Conservation (phyloP, 805 yeast species). For the Nakazawaea ishiwadae region DNA sequence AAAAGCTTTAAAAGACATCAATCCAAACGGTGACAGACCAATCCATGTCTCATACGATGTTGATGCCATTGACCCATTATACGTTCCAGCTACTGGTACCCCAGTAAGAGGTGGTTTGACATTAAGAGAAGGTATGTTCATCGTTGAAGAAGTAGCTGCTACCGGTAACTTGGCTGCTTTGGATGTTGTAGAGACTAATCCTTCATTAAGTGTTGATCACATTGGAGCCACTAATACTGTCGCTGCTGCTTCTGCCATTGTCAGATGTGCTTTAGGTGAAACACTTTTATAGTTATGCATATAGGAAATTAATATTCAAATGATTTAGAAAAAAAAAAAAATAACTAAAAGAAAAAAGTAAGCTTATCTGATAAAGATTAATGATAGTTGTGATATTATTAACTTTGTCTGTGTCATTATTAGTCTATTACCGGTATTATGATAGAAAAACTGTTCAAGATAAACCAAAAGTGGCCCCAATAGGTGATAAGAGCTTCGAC, state of each 20-base stretch:
- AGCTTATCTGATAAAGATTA: not conserved
- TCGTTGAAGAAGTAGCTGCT: constrained; percentile 88
- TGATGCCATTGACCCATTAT: constrained; percentile 93
- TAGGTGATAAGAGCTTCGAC: constrained; percentile 32
- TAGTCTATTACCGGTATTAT: not conserved
- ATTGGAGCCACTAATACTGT: constrained; percentile 78
- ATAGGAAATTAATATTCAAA: not conserved
- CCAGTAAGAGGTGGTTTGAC: constrained; percentile 96
- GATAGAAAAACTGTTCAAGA: not conserved
- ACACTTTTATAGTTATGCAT: constrained; percentile 49
- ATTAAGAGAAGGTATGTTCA: constrained; percentile 87
- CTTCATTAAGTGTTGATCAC: constrained; percentile 76
- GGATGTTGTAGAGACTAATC: constrained; percentile 93
- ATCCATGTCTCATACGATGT: constrained; percentile 92
- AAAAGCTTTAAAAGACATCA: constrained; percentile 78
- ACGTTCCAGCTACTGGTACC: constrained; percentile 96
- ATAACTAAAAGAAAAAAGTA: not conserved
- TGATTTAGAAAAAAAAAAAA: not conserved
- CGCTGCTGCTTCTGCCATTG: constrained; percentile 84
- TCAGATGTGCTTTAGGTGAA: constrained; percentile 93
- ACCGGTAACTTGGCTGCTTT: constrained; percentile 84
- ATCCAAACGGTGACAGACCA: constrained; percentile 67
- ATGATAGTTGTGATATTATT: not conserved
- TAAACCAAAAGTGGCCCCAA: constrained; percentile 13
- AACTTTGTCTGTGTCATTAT: not conserved